Conservation (phyloP, 345 rosid species). For the Ceriops decandra region DNA sequence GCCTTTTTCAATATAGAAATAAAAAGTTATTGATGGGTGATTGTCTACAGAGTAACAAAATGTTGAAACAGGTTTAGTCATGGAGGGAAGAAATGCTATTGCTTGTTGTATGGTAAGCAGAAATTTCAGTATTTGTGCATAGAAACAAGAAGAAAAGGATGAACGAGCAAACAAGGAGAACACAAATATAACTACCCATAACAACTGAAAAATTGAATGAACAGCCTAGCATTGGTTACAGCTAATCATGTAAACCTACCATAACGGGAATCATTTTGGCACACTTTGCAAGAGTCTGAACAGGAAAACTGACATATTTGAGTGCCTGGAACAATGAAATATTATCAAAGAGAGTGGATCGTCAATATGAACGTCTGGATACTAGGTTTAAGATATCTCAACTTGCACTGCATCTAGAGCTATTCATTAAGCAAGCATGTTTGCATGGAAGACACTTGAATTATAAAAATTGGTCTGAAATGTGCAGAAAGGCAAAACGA, state of each 20-base stretch:
- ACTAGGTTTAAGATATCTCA: not conserved
- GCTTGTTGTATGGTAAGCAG: not conserved
- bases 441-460: not conserved
- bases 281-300: constrained; percentile 92
- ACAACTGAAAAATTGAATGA: constrained; percentile 1
- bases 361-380: not conserved
- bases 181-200: not conserved
- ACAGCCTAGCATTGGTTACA: not conserved
- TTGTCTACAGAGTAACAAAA: no score
- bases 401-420: not conserved
- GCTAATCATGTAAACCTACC: constrained; percentile 43
- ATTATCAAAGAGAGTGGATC: constrained; percentile 11
- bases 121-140: not conserved
- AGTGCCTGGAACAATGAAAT: constrained; percentile 59
- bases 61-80: not conserved
- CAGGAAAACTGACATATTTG: constrained; percentile 93
- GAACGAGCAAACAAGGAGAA: not conserved
- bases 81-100: not conserved
- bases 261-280: constrained; percentile 98
- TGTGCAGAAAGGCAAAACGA: not conserved
- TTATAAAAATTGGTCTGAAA: not conserved
- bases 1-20: no score
- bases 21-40: no score
- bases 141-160: not conserved
- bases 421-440: constrained; percentile 1